Evolutionary conservation across 495 filamentous ascomycete genomes (phyloP).

Genomic region (Trichoderma gamsii): DNA sequence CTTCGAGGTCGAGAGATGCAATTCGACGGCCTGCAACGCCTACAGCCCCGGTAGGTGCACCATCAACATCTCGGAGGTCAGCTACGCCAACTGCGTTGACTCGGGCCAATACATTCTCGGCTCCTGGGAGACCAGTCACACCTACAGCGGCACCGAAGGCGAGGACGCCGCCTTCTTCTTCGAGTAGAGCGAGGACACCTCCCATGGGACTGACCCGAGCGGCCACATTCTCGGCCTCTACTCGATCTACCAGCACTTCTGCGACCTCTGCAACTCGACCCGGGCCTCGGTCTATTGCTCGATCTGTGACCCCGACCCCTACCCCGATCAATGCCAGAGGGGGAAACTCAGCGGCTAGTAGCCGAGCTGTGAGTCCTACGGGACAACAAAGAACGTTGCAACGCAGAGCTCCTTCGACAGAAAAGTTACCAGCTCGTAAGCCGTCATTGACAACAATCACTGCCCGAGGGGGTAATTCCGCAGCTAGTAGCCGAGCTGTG

Average conservation of each 20-base stretch:
- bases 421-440: neutral
- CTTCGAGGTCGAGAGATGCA: constrained; percentile 17
- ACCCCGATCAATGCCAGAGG: neutral
- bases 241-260: neutral
- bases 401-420: neutral
- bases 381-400: neutral
- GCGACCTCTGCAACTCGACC: neutral
- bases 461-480: neutral
- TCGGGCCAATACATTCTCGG: neutral
- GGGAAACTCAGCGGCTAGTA: neutral
- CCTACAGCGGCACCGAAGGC: neutral
- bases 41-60: neutral
- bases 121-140: neutral
- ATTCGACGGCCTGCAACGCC: constrained; percentile 14
- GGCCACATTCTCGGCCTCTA: neutral
- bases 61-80: neutral
- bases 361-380: constrained; percentile 1
- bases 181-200: neutral
- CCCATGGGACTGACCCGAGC: neutral
- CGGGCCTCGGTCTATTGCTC: neutral
- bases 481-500: neutral
- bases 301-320: neutral
- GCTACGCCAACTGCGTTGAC: neutral
- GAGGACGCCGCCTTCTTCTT: neutral
- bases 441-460: neutral